phyloP scores from a whole-genome alignment of 2,329 filamentous ascomycete genomes.

The Fusarium sp. region DNA sequence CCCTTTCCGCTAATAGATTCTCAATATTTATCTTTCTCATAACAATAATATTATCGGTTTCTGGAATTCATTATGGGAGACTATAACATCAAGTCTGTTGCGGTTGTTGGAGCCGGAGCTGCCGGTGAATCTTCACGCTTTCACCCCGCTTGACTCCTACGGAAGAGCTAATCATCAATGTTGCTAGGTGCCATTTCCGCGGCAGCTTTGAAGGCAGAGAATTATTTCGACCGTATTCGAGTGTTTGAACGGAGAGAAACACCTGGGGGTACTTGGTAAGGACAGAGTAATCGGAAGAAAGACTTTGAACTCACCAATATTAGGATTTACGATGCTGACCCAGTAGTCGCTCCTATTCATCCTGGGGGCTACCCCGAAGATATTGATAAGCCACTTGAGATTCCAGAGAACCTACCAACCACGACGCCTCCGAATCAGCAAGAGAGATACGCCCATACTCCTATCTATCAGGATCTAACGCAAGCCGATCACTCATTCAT shows the following conservation, averaged over 20 bases:
- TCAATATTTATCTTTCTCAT: fast-evolving
- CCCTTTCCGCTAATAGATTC: fast-evolving
- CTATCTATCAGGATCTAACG: conserved; percentile 62
- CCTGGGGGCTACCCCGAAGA: conserved; percentile 57
- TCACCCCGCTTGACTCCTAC: too few relatives aligned
- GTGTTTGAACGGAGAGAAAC: conserved; percentile 56
- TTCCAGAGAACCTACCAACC: conserved; percentile 54
- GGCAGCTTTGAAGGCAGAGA: conserved; percentile 56
- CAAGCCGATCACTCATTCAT: conserved; percentile 41
- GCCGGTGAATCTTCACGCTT: conserved; percentile 6
- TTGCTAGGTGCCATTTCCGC: conserved; percentile 56
- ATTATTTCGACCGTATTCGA: conserved; percentile 53
- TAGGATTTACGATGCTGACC: conserved; percentile 62
- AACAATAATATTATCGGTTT: neutral
- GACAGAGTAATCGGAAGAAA: too few relatives aligned
- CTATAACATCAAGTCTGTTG: conserved; percentile 28
- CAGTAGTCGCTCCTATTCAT: conserved; percentile 44
- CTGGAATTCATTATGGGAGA: neutral
- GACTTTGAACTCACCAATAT: neutral
- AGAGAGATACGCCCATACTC: conserved; percentile 58
- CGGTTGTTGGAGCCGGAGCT: conserved; percentile 36
- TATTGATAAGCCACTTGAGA: conserved; percentile 55
- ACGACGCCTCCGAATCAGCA: conserved; percentile 53
- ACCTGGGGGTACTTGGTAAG: conserved; percentile 57
- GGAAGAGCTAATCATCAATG: neutral